Percentiles rank a stretch among this genome's conserved stretches.
phyloP scores from a whole-genome alignment of 106 monocot species.

The Alisma plantagoaquatica region DNA sequence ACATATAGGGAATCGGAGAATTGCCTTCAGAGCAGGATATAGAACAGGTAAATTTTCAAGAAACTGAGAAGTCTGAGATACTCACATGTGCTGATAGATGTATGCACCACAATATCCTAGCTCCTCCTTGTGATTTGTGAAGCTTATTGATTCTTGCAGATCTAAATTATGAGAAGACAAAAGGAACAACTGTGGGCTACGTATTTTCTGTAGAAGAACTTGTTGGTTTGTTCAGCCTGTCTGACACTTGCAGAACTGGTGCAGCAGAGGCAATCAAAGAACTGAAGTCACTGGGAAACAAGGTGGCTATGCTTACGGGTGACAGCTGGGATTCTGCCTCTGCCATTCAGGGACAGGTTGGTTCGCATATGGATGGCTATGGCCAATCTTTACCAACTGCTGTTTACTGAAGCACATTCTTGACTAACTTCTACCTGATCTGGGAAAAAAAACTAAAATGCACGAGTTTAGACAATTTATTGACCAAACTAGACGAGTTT shows the following conservation, averaged over 20 bases:
- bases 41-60: conserved; percentile 42
- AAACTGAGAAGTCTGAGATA: no score
- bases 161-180: conserved; percentile 21
- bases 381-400: no score
- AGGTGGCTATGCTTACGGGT: conserved; percentile 81
- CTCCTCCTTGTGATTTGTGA: no score
- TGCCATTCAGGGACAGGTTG: conserved; percentile 63
- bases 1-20: conserved; percentile 75
- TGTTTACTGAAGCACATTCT: no score
- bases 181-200: conserved; percentile 60
- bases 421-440: not conserved
- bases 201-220: conserved; percentile 30
- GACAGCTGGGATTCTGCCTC: conserved; percentile 63
- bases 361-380: no score
- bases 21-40: conserved; percentile 58
- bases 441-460: not conserved
- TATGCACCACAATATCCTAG: no score
- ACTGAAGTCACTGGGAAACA: conserved; percentile 54
- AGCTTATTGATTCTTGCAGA: conserved; percentile 37
- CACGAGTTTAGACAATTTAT: no score
- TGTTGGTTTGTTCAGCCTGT: conserved; percentile 60
- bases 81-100: no score
- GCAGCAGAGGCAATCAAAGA: conserved; percentile 51
- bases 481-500: conserved; percentile 41
- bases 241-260: conserved; percentile 69